Evolutionary conservation across 208 protist genomes (phyloP), one percentile per base, ranked within the genome.

Genomic region (Trypanosoma avium): DNA sequence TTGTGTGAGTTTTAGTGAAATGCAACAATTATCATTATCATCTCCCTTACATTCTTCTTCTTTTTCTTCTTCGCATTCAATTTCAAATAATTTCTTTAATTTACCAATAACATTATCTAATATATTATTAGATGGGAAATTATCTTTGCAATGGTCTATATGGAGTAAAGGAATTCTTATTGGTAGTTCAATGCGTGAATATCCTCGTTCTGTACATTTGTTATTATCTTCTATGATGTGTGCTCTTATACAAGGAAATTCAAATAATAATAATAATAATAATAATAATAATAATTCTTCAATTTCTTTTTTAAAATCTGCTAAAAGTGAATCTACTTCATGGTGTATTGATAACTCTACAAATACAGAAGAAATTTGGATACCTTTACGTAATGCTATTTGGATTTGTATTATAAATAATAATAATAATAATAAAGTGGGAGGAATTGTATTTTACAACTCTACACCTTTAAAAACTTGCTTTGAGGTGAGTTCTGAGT

Each of bases 381-480:
- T 58, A 13, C 47, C 57, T 7, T 1, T 65, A 10, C 30, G 19
- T 15, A 29, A 22, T 9, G 3, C 30, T 21, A 54, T 27, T 10
- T 72, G 57, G 55, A 2, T 72, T 32, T 72, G 57, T 45, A 57
- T 63, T 17, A 43, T 22, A 15, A 13, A 45, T 36, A 10, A 46
- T 21, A 0, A 65, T 36, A 10, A 46, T 21, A 0, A 65, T 21
- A 21, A 21, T 53, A 48, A 38, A 12, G 40, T 72, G 15, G 43
- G 57, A 47, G 66, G 47, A 30, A 30, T 57, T 3, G 66, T 57
- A 40, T 72, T 72, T 59, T 72, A 72, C 49, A 72, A 65, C 30
- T 42, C 24, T 19, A 22, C 64, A 32, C 10, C 66, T 36, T 42
- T 72, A 10, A 24, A 15, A 21, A 54, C 27, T 30, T 72, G 66